phyloP scores from a whole-genome alignment of 2,329 filamentous ascomycete species.

The Tolypocladium tundrense region DNA sequence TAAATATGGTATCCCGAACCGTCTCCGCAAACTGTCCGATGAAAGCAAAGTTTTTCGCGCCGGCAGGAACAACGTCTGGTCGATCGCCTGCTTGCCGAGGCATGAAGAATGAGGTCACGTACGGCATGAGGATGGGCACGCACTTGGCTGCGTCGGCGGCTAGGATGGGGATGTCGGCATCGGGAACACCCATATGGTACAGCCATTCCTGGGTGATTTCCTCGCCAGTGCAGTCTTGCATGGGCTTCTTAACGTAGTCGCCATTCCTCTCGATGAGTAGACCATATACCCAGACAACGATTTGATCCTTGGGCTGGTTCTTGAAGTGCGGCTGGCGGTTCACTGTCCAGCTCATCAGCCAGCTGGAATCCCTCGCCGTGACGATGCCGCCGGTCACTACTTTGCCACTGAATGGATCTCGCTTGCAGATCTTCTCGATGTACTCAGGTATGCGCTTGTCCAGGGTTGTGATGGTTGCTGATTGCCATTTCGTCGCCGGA shows the following conservation, averaged over 20 bases:
- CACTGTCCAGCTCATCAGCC: background rate
- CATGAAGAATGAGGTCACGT: background rate
- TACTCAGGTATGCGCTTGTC: conserved; percentile 12
- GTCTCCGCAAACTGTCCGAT: background rate
- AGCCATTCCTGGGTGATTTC: background rate
- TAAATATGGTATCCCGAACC: conserved; percentile 3
- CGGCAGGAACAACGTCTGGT: background rate
- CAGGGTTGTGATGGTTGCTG: conserved; percentile 14
- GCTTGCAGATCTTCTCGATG: conserved; percentile 10
- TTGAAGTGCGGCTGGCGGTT: background rate
- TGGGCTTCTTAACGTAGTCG: background rate
- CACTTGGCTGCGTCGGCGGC: background rate
- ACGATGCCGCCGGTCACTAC: conserved; percentile 26
- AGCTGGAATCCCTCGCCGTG: background rate
- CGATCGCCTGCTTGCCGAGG: background rate
- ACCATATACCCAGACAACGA: background rate
- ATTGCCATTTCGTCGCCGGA: background rate
- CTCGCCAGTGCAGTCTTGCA: background rate
- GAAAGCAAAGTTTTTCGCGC: background rate
- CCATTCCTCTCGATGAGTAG: background rate
- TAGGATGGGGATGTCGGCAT: background rate
- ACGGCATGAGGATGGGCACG: background rate
- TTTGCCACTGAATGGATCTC: conserved; percentile 16
- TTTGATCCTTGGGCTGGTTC: background rate
- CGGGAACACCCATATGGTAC: background rate